phyloP scores from a whole-genome alignment of 2,329 filamentous ascomycete genomes.

The Pseudogymnoascus sp. region DNA sequence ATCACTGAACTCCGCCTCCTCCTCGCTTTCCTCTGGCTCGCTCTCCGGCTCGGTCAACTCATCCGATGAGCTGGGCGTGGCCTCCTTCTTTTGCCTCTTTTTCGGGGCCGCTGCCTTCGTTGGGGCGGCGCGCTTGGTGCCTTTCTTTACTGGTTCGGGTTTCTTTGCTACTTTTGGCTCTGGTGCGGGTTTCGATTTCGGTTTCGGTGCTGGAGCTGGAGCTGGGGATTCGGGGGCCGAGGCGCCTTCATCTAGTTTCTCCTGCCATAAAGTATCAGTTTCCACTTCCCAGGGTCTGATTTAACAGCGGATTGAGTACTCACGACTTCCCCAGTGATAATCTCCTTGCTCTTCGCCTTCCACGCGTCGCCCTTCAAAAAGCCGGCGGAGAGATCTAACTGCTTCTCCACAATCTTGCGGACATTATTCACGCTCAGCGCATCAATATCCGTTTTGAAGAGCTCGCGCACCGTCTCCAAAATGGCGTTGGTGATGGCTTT shows the following conservation, averaged over 20 bases:
- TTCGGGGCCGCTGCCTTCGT: slow-evolving; percentile 36
- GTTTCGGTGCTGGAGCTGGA: not conserved
- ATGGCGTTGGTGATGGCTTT: slow-evolving; percentile 43
- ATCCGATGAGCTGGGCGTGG: slow-evolving; percentile 18
- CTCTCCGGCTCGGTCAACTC: slow-evolving; percentile 13
- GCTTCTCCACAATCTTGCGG: slow-evolving; percentile 46
- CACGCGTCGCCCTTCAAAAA: slow-evolving; percentile 47
- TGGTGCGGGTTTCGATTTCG: slow-evolving; percentile 14
- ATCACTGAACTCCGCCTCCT: slow-evolving; percentile 13
- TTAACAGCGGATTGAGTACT: slow-evolving; percentile 24
- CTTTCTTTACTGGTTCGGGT: slow-evolving; percentile 43
- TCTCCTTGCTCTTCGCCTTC: slow-evolving; percentile 52
- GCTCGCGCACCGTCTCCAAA: slow-evolving; percentile 39
- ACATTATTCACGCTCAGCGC: slow-evolving; percentile 51
- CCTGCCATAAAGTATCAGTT: slow-evolving; percentile 15
- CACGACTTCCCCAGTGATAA: slow-evolving; percentile 53
- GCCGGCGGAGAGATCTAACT: slow-evolving; percentile 42
- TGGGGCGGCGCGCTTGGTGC: slow-evolving; percentile 34
- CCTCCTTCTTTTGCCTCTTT: slow-evolving; percentile 29
- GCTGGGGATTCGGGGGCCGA: slow-evolving; percentile 8
- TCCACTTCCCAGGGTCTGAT: slow-evolving; percentile 5
- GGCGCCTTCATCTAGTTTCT: slow-evolving; percentile 17
- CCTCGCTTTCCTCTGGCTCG: not conserved
- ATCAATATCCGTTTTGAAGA: slow-evolving; percentile 41
- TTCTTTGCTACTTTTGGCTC: slow-evolving; percentile 29